phyloP scores from a whole-genome alignment of 495 filamentous ascomycete species.

The Neurospora sp. region DNA sequence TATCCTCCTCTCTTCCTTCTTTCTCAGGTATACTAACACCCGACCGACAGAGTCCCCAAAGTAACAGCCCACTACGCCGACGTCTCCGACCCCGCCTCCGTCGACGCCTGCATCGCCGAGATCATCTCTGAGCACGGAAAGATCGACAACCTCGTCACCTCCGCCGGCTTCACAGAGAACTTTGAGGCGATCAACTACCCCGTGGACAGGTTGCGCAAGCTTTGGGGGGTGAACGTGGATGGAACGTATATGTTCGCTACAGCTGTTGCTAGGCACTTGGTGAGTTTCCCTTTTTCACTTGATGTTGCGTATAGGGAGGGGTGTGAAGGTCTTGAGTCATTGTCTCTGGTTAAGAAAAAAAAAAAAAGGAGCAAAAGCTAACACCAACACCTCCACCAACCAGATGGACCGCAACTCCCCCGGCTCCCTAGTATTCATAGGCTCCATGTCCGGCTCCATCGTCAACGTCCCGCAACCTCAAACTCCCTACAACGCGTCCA shows the following conservation, averaged over 20 bases:
- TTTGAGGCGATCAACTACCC: constrained; percentile 84
- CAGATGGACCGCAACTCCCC: constrained; percentile 60
- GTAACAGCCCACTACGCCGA: constrained; percentile 87
- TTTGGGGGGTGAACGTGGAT: constrained; percentile 91
- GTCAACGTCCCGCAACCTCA: constrained; percentile 95
- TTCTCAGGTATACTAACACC: not conserved
- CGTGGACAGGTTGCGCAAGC: constrained; percentile 76
- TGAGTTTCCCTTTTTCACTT: not conserved
- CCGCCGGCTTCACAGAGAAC: constrained; percentile 93
- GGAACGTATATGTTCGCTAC: constrained; percentile 86
- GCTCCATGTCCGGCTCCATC: constrained; percentile 84
- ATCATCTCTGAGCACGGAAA: constrained; percentile 60
- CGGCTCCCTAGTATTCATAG: constrained; percentile 90
- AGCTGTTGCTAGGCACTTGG: constrained; percentile 72
- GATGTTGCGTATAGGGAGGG: no score
- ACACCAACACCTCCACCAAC: no score
- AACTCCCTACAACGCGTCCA: constrained; percentile 81
- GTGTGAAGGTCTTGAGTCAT: no score
- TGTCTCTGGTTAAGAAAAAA: no score
- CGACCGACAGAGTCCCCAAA: constrained; percentile 51
- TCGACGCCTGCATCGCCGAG: constrained; percentile 58
- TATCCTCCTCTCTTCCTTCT: no score
- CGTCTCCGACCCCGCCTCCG: constrained; percentile 67
- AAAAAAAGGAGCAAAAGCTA: no score
- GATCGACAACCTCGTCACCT: constrained; percentile 88